Evolutionary conservation across 1,284 basidiomycete genomes (phyloP).

Genomic region (Ganoderma meredithae): DNA sequence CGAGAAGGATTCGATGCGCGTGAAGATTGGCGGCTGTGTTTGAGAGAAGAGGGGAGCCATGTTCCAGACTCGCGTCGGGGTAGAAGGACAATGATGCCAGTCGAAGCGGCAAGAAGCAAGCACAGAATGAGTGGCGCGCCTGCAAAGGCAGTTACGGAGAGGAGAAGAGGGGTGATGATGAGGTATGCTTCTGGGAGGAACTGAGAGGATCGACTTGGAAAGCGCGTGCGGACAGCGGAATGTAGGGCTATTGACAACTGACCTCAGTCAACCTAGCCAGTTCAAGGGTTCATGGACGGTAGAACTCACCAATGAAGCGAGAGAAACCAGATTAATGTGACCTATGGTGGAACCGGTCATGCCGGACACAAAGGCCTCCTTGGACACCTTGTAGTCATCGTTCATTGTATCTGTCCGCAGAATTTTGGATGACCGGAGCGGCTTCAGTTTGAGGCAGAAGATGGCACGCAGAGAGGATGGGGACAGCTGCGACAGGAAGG

Average conservation of each 20-base stretch:
- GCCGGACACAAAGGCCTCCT: constrained; percentile 89
- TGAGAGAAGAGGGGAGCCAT: constrained; percentile 55
- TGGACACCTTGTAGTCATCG: constrained; percentile 77
- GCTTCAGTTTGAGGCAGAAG: not conserved
- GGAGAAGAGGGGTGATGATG: constrained; percentile 78
- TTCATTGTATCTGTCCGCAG: constrained; percentile 13
- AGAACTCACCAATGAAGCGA: constrained; percentile 73
- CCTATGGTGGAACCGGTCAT: constrained; percentile 79
- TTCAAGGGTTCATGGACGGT: constrained; percentile 5
- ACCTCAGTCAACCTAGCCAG: constrained; percentile 26
- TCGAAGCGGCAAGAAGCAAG: constrained; percentile 54
- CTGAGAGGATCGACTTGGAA: constrained; percentile 44
- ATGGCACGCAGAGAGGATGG: not conserved
- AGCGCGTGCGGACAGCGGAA: constrained; percentile 60
- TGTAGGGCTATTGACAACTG: constrained; percentile 80
- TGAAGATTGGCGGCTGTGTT: constrained; percentile 35
- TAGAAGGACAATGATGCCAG: constrained; percentile 50
- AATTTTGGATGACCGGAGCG: not conserved
- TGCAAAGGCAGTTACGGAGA: constrained; percentile 83
- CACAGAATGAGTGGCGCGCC: constrained; percentile 62
- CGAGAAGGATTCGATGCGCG: constrained; percentile 30
- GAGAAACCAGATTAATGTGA: constrained; percentile 79
- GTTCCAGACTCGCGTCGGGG: constrained; percentile 53
- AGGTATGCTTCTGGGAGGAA: constrained; percentile 69
- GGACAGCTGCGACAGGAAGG: no score